Conservation (phyloP, 257 asterid species). For the Nyctanthes arbortristis region DNA sequence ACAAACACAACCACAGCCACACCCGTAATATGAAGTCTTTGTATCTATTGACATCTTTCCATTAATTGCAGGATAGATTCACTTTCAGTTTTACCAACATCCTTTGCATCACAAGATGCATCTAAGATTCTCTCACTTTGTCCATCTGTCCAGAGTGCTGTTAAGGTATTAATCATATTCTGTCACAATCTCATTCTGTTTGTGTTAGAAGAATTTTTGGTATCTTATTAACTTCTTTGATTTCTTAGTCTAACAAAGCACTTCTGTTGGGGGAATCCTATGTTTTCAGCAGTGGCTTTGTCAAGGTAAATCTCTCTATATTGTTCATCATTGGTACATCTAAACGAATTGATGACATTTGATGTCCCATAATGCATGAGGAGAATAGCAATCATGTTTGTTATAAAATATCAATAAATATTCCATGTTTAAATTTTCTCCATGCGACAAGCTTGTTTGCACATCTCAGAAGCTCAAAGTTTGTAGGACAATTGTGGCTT, state of each 20-base stretch:
- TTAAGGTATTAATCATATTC: slow-evolving; percentile 58
- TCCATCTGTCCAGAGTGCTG: slow-evolving; percentile 75
- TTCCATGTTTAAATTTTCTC: background rate
- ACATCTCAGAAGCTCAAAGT: background rate
- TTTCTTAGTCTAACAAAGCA: slow-evolving; percentile 72
- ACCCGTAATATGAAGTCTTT: slow-evolving; percentile 6
- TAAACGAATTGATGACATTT: slow-evolving; percentile 15
- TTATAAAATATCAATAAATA: background rate
- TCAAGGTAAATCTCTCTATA: slow-evolving; percentile 62
- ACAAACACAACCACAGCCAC: background rate
- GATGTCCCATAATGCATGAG: slow-evolving; percentile 12
- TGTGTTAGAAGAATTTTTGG: slow-evolving; percentile 5
- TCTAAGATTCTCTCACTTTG: slow-evolving; percentile 77
- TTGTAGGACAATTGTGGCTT: background rate
- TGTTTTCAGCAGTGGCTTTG: slow-evolving; percentile 70
- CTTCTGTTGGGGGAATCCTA: slow-evolving; percentile 84
- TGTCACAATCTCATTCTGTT: slow-evolving; percentile 23
- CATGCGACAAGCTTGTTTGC: background rate
- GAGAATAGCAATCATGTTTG: background rate
- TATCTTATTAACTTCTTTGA: slow-evolving; percentile 25
- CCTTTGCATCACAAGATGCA: slow-evolving; percentile 85
- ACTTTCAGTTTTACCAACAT: slow-evolving; percentile 78
- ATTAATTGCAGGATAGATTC: slow-evolving; percentile 75
- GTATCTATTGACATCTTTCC: background rate
- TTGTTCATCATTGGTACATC: slow-evolving; percentile 8